Evolutionary conservation across 331 rosid genomes (phyloP), one percentile per base, ranked within the genome.

Genomic region (Quercus lobata): DNA sequence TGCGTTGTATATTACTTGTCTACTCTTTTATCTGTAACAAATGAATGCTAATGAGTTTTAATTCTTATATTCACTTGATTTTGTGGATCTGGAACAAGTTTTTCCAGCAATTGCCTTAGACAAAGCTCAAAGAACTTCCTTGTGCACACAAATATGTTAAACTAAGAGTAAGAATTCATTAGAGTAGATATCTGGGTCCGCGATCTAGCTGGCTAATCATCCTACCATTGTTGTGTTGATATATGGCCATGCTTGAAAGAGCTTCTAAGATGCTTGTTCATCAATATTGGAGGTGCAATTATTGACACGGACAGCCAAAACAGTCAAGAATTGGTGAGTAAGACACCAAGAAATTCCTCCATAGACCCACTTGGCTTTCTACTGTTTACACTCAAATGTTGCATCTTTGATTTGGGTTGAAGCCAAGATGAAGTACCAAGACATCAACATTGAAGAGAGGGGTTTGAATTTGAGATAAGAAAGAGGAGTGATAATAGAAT

Each of bases 211-310:
- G 70, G 41, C 56, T 82, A 49, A 76, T 86, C 35, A 62, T 60
- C 11, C 46, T 87, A 29, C 44, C 71, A 44, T 73, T 49, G 29
- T 68, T 41, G 30, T 80, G 82, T 79, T 87, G 93, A 80, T 96
- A 96, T 80, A 93, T 93, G 89, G 96, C 92, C 55, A 93, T 93
- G 98, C 94, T 96, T 61, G 99, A 96, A 87, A 89, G 97, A 88
- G 97, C 99, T 65, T 96, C 97, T 87, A 93, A 91, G 86, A 91
- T 96, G 97, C 91, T 96, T 30, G 99, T 98, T 10, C 94, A 96
- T 85, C 98, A 96, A 74, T 70, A 85, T 96, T 21, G 89, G 92
- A 62, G 91, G 93, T 44, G 80, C 94, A 1, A 90, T 88, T n/a
- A 81, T 85, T 21, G 93, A 89, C 84, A 88, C 96, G 1, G 93